These are phyloP conservation scores for Pholiota microspora DNA, from an alignment of 768 basidiomycete species.

Conservation along the genomic window DNA sequence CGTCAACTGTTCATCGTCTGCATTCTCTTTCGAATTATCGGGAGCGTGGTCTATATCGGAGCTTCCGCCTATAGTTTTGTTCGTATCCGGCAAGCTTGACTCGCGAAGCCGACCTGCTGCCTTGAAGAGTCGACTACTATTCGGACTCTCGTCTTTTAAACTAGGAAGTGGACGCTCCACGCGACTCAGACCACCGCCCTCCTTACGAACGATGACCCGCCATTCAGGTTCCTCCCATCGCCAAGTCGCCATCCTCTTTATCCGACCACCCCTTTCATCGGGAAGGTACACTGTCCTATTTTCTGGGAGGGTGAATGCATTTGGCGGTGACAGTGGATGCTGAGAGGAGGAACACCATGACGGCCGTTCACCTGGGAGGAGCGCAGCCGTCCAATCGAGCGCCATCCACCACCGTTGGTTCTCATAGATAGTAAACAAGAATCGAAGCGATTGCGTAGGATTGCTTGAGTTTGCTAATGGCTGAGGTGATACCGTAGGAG, in stretches of 20 bases:
- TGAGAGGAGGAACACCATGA: conserved; percentile 73
- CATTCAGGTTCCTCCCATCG: conserved; percentile 91
- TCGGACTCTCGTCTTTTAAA: conserved; percentile 42
- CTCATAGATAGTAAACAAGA: conserved; percentile 89
- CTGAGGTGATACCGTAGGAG: conserved; percentile 32
- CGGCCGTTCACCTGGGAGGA: conserved; percentile 86
- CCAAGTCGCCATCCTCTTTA: conserved; percentile 81
- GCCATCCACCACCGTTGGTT: conserved; percentile 99
- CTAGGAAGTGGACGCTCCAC: conserved; percentile 62
- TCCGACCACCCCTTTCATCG: conserved; percentile 41
- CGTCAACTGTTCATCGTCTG: conserved; percentile 57
- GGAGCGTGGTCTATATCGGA: conserved; percentile 22
- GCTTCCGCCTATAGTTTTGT: conserved; percentile 12
- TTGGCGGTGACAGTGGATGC: conserved; percentile 66
- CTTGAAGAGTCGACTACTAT: conserved; percentile 45
- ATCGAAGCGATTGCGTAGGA: conserved; percentile 54
- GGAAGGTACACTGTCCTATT: conserved; percentile 57
- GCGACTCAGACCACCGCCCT: conserved; percentile 46
- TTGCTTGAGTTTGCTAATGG: conserved; percentile 26
- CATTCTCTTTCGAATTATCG: conserved; percentile 30
- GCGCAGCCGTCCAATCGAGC: conserved; percentile 91
- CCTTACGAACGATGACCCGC: conserved; percentile 69
- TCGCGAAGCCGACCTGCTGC: conserved; percentile 52
- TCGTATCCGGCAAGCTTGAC: conserved; percentile 21
- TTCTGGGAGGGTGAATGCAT: conserved; percentile 65